Conservation (phyloP, 2,329 filamentous ascomycete species). For the Diaporthe australafricana region DNA sequence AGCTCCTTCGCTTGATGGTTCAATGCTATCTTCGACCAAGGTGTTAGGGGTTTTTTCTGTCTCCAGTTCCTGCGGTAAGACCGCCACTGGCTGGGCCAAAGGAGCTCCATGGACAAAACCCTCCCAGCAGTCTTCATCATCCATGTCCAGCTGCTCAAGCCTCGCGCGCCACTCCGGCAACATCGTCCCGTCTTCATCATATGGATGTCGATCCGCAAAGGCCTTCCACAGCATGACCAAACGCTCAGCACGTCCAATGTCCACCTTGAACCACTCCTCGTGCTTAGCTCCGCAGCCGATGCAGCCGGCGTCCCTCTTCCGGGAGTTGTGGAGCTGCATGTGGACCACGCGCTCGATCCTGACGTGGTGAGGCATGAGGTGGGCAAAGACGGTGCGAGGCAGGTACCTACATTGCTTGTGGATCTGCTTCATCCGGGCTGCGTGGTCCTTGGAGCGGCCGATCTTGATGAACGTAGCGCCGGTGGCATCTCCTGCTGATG, state of each 20-base stretch:
- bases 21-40: neutral
- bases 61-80: neutral
- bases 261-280: constrained; percentile 46
- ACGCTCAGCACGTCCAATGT: constrained; percentile 34
- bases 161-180: constrained; percentile 41
- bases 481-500: neutral
- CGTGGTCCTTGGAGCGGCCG: constrained; percentile 42
- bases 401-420: constrained; percentile 42
- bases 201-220: constrained; percentile 45
- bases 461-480: constrained; percentile 44
- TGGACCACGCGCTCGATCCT: constrained; percentile 48
- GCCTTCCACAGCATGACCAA: constrained; percentile 43
- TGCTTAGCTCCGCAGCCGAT: constrained; percentile 41
- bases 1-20: neutral
- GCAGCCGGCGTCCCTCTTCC: constrained; percentile 43
- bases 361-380: constrained; percentile 39
- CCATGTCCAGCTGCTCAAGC: constrained; percentile 42
- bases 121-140: constrained; percentile 44
- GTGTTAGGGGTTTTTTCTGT: neutral
- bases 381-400: constrained; percentile 37
- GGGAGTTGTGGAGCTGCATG: constrained; percentile 42
- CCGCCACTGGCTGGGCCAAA: neutral
- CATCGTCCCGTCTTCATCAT: constrained; percentile 42
- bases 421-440: constrained; percentile 43
- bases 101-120: constrained; percentile 31